Conservation (phyloP, 345 rosid species). For the Brassica rapa region DNA sequence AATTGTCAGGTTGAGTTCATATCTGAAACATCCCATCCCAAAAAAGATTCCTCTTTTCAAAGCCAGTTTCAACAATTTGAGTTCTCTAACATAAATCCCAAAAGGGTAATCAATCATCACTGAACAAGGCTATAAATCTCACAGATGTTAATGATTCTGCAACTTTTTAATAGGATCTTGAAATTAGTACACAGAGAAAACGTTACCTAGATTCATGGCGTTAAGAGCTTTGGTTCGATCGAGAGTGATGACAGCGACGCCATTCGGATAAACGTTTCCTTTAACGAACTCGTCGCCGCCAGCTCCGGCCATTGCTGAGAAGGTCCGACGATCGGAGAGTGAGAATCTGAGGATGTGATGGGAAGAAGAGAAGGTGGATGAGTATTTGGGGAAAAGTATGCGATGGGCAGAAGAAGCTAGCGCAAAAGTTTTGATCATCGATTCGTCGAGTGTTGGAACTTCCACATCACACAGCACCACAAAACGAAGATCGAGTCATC, state of each 20-base stretch:
- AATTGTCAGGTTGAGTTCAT: not conserved
- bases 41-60: too few relatives aligned
- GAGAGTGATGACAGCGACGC: conserved; percentile 88
- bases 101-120: not conserved
- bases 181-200: not conserved
- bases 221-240: conserved; percentile 95
- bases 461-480: not conserved
- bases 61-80: not conserved
- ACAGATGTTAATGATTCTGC: not conserved
- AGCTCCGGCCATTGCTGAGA: conserved; percentile 56
- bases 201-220: conserved; percentile 84
- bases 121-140: not conserved
- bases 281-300: conserved; percentile 62
- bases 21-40: not conserved
- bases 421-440: conserved; percentile 32
- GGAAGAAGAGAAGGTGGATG: conserved; percentile 10
- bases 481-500: conserved; percentile 2
- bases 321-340: conserved; percentile 34
- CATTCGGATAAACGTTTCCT: conserved; percentile 73
- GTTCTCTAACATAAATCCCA: not conserved
- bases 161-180: not conserved
- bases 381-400: conserved; percentile 14
- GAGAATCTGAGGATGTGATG: conserved; percentile 14
- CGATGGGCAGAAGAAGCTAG: conserved; percentile 22
- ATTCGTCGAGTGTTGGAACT: not conserved